Evolutionary conservation across 306 rosid genomes (phyloP).

Genomic region (Amphicarpaea edgeworthii): DNA sequence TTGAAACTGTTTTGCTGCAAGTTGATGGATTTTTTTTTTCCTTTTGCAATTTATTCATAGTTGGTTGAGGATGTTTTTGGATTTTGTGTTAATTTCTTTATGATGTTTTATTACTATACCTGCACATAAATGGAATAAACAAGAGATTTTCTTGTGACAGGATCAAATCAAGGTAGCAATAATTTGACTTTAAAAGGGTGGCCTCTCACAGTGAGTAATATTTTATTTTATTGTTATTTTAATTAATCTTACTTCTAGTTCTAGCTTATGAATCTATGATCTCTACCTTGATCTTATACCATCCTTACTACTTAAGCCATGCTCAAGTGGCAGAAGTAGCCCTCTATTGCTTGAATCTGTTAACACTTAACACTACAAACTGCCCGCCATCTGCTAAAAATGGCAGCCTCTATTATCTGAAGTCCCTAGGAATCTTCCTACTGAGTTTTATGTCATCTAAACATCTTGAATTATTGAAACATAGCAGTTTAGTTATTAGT

Average conservation of each 20-base stretch:
- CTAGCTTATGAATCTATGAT: neutral
- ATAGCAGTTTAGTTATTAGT: slow-evolving; percentile 15
- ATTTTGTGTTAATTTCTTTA: slow-evolving; percentile 19
- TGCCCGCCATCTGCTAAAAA: slow-evolving; percentile 21
- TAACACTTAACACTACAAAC: slow-evolving; percentile 27
- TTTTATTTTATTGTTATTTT: slow-evolving; percentile 22
- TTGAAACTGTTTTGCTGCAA: slow-evolving; percentile 7
- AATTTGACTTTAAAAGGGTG: slow-evolving; percentile 98
- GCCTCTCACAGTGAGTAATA: slow-evolving; percentile 89
- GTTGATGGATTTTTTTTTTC: neutral
- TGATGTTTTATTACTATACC: slow-evolving; percentile 5
- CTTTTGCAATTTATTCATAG: slow-evolving; percentile 22
- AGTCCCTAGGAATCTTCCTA: neutral
- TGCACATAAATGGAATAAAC: slow-evolving; percentile 44
- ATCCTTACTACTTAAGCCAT: neutral
- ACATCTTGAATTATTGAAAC: slow-evolving; percentile 21
- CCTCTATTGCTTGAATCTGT: slow-evolving; percentile 20
- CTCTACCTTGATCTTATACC: neutral
- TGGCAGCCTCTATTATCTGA: slow-evolving; percentile 18
- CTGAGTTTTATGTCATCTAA: neutral
- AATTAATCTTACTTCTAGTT: neutral
- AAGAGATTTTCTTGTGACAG: slow-evolving; percentile 58
- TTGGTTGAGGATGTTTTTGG: slow-evolving; percentile 19
- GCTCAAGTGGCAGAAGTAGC: slow-evolving; percentile 5
- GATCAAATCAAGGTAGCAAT: slow-evolving; percentile 94